phyloP scores from a whole-genome alignment of 768 basidiomycete species.

The Sporobolomyces phaffii region DNA sequence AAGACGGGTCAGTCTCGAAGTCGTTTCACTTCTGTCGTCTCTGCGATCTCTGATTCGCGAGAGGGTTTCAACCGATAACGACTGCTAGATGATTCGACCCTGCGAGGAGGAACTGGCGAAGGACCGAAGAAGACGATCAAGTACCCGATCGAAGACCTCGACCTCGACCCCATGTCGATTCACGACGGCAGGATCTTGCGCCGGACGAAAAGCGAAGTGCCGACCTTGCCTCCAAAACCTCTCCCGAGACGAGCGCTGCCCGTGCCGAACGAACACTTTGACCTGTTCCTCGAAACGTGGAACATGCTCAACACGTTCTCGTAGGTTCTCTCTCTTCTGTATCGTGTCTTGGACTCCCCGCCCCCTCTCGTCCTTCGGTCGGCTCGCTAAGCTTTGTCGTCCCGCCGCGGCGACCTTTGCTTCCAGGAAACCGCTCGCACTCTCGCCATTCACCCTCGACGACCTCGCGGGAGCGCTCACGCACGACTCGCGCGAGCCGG shows the following conservation, averaged over 20 bases:
- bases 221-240: constrained; percentile 39
- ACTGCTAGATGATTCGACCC: not conserved
- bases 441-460: constrained; percentile 85
- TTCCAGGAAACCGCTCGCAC: constrained; percentile 70
- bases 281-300: constrained; percentile 84
- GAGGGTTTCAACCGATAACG: no score
- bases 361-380: no score
- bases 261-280: constrained; percentile 54
- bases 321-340: constrained; percentile 52
- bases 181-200: constrained; percentile 40
- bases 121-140: constrained; percentile 67
- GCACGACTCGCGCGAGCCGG: constrained; percentile 53
- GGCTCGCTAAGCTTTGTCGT: no score
- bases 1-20: constrained; percentile 1
- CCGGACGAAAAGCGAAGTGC: constrained; percentile 32
- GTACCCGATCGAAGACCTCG: constrained; percentile 88
- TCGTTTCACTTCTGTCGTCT: not conserved
- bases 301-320: constrained; percentile 90
- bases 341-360: not conserved
- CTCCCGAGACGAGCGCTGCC: constrained; percentile 15
- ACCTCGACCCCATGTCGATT: constrained; percentile 53
- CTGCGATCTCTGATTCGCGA: no score
- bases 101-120: not conserved
- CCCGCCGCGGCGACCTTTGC: no score
- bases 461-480: constrained; percentile 83